Conservation (phyloP, 1,284 basidiomycete genomes). For the Cutaneotrichosporon sp. region DNA sequence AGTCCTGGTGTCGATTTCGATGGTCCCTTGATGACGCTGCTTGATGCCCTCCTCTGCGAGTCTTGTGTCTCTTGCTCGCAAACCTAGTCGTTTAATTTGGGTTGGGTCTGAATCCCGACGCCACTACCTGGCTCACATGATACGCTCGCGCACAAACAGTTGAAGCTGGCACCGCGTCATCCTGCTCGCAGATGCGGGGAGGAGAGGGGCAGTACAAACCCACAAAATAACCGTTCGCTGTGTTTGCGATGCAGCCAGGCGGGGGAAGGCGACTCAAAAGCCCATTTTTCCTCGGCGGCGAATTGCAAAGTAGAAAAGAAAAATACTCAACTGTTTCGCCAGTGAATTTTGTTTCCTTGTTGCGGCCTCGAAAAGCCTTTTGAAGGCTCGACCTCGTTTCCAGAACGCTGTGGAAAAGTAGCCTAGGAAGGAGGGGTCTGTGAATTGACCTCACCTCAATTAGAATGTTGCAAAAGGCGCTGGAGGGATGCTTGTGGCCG, state of each 20-base stretch:
- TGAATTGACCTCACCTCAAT: conserved; percentile 7
- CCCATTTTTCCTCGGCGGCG: not conserved
- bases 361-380: not conserved
- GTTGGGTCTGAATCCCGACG: conserved; percentile 20
- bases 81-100: not conserved
- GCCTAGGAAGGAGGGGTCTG: not conserved
- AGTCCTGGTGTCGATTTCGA: conserved; percentile 4
- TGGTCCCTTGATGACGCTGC: conserved; percentile 3
- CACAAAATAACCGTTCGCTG: conserved; percentile 13
- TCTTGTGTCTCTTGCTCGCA: too few relatives aligned
- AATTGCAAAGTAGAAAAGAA: not conserved
- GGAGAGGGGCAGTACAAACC: conserved; percentile 7
- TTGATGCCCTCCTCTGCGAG: not conserved
- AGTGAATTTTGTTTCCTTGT: too few relatives aligned
- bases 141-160: conserved; percentile 19
- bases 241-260: conserved; percentile 26
- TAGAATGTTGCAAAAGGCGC: conserved; percentile 1
- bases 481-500: conserved; percentile 1
- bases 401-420: conserved; percentile 4
- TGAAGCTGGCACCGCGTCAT: conserved; percentile 9
- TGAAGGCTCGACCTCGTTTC: not conserved
- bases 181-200: conserved; percentile 15
- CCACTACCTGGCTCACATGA: conserved; percentile 24
- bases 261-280: conserved; percentile 23
- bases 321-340: conserved; percentile 2